Percentiles rank a stretch among this genome's conserved stretches.
These are phyloP conservation scores for Iris macrosiphon DNA, from an alignment of 106 monocot species.

Conservation along the genomic window DNA sequence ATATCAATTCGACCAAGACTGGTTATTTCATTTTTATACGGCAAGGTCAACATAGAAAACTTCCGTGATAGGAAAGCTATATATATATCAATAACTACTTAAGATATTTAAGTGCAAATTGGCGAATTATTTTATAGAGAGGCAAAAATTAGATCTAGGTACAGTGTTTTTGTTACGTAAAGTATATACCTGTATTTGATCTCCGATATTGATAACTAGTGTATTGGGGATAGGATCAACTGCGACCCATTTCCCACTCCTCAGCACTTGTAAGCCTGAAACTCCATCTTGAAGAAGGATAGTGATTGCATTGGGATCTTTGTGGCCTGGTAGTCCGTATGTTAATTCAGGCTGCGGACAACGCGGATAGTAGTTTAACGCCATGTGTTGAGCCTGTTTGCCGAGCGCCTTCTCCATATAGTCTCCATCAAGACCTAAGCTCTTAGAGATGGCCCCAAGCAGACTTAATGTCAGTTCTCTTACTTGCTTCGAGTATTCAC, in stretches of 20 bases:
- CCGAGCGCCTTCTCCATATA: constrained; percentile 56
- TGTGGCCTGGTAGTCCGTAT: constrained; percentile 64
- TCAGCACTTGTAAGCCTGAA: constrained; percentile 34
- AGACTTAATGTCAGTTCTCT: constrained; percentile 31
- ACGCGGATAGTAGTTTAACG: constrained; percentile 74
- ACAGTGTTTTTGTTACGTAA: too few relatives aligned
- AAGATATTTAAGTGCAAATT: not conserved
- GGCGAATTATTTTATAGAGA: not conserved
- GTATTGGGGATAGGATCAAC: constrained; percentile 21
- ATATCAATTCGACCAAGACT: not conserved
- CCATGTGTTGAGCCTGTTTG: constrained; percentile 69
- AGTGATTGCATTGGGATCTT: constrained; percentile 45
- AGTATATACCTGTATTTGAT: constrained; percentile 26
- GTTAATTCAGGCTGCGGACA: constrained; percentile 75
- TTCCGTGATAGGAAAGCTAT: not conserved
- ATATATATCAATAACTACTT: not conserved
- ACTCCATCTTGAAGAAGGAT: constrained; percentile 32
- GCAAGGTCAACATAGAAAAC: not conserved
- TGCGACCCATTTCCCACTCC: constrained; percentile 29
- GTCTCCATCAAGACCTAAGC: constrained; percentile 42
- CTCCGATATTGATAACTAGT: constrained; percentile 41
- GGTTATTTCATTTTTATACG: not conserved
- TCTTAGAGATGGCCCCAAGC: constrained; percentile 52
- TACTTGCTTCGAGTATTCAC: constrained; percentile 30
- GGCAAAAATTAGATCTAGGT: not conserved